Percentiles rank a stretch among this genome's conserved stretches.
Evolutionary conservation across 805 yeast species (phyloP).

Genomic region (Candida wancherniae): DNA sequence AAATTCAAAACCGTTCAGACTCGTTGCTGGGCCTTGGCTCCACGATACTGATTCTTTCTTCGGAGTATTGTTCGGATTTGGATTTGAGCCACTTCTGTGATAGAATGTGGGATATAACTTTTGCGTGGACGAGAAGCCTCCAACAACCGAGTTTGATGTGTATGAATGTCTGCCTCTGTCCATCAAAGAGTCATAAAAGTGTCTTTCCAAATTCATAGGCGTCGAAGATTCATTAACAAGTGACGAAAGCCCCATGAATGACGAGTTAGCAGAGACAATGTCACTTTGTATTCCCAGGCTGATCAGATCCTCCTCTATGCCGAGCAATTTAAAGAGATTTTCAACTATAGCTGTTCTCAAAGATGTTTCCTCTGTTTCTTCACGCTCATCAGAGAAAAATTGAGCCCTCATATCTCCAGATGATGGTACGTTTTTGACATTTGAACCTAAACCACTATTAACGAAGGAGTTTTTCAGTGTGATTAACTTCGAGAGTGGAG

Average conservation of each 20-base stretch:
- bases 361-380: slow-evolving; percentile 67
- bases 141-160: slow-evolving; percentile 4
- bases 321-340: slow-evolving; percentile 63
- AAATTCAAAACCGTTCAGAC: slow-evolving; percentile 13
- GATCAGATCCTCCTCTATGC: slow-evolving; percentile 43
- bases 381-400: slow-evolving; percentile 50
- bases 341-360: slow-evolving; percentile 64
- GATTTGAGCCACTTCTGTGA: slow-evolving; percentile 7
- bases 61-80: slow-evolving; percentile 2
- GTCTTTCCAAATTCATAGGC: slow-evolving; percentile 10
- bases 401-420: slow-evolving; percentile 6
- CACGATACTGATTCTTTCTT: slow-evolving; percentile 1
- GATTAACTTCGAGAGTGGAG: slow-evolving; percentile 1
- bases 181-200: slow-evolving; percentile 17
- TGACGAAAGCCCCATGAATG: slow-evolving; percentile 26
- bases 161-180: slow-evolving; percentile 16
- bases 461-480: slow-evolving; percentile 6
- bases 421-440: slow-evolving; percentile 1
- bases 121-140: slow-evolving; percentile 7
- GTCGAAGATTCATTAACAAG: slow-evolving; percentile 16
- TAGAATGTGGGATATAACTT: slow-evolving; percentile 31
- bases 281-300: slow-evolving; percentile 3
- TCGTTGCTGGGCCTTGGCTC: no score
- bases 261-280: slow-evolving; percentile 24
- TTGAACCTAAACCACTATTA: no score